Evolutionary conservation across 1,139 yeast species (phyloP).

Genomic region (Debaryomycetaceae sp.): DNA sequence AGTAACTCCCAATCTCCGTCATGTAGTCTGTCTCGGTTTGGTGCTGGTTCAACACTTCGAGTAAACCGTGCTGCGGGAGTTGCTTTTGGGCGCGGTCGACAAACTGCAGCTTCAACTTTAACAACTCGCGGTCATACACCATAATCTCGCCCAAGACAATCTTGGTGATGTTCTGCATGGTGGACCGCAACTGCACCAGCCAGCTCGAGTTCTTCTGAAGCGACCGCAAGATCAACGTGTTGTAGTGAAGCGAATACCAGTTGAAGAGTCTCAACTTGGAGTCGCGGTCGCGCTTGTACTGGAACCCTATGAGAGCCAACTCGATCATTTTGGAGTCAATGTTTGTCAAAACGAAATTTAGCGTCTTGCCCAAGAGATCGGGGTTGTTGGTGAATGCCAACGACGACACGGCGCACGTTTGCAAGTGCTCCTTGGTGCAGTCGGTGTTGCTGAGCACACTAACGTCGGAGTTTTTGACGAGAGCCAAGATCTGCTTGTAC

Average conservation of each 20-base stretch:
- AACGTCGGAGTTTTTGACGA: conserved; percentile 45
- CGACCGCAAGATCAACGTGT: conserved; percentile 45
- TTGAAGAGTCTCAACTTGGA: conserved; percentile 36
- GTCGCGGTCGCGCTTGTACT: conserved; percentile 17
- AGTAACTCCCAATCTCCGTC: conserved; percentile 1
- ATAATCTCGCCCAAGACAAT: conserved; percentile 40
- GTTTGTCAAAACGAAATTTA: conserved; percentile 53
- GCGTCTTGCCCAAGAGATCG: conserved; percentile 46
- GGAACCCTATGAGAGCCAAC: conserved; percentile 50
- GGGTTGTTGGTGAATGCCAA: conserved; percentile 43
- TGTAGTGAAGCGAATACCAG: conserved; percentile 53
- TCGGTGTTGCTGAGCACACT: conserved; percentile 32
- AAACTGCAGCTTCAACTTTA: conserved; percentile 20
- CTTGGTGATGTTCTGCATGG: conserved; percentile 37
- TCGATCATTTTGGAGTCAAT: conserved; percentile 53
- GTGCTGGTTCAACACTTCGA: conserved; percentile 4
- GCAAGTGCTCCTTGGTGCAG: conserved; percentile 32
- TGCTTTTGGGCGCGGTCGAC: conserved; percentile 21
- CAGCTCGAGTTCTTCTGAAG: conserved; percentile 41
- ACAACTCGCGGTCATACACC: conserved; percentile 29
- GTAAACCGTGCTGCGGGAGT: conserved; percentile 8
- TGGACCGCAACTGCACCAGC: conserved; percentile 34
- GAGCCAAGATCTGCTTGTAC: conserved; percentile 52
- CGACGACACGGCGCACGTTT: conserved; percentile 51
- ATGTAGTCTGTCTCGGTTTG: conserved; percentile 4